A percentile compares a stretch with the other conserved stretches of the same genome.
These are phyloP conservation scores for Prunella vulgaris DNA, from an alignment of 257 asterid genomes.

Conservation along the genomic window DNA sequence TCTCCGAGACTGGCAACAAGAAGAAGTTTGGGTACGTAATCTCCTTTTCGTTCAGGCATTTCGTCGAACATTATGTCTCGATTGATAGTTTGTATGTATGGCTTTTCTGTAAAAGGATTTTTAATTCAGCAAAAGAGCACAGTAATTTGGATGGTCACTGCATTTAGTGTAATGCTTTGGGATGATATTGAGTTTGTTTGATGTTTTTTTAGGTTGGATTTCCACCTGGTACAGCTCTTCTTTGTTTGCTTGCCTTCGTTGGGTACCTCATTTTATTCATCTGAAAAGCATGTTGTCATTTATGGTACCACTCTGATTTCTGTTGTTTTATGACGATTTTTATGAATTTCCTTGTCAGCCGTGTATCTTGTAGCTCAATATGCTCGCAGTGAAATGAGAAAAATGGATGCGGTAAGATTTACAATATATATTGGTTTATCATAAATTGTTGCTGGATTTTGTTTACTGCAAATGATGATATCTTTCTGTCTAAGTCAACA, in stretches of 20 bases:
- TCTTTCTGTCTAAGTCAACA: not conserved
- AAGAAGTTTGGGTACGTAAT: conserved; percentile 66
- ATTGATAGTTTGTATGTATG: not conserved
- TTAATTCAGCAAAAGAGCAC: not conserved
- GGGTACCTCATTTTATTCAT: conserved; percentile 44
- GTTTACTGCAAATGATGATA: not conserved
- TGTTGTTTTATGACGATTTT: not conserved
- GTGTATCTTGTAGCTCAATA: conserved; percentile 91
- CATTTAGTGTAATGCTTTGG: no score
- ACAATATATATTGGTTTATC: not conserved
- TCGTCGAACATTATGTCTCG: conserved; percentile 20
- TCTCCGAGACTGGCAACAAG: conserved; percentile 48
- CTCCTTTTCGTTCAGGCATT: conserved; percentile 15
- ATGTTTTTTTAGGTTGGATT: conserved; percentile 62
- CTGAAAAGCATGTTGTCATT: not conserved
- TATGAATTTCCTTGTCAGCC: conserved; percentile 50
- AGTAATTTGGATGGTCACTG: no score
- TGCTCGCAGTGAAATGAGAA: conserved; percentile 92
- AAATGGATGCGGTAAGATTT: conserved; percentile 79
- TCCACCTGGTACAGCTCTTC: conserved; percentile 89
- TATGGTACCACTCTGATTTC: conserved; percentile 12
- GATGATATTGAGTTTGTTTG: conserved; percentile 7
- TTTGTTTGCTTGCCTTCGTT: conserved; percentile 86
- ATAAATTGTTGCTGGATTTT: not conserved
- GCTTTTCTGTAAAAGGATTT: conserved; percentile 24